phyloP scores from a whole-genome alignment of 768 basidiomycete genomes.

The Neoboletus magnificus region DNA sequence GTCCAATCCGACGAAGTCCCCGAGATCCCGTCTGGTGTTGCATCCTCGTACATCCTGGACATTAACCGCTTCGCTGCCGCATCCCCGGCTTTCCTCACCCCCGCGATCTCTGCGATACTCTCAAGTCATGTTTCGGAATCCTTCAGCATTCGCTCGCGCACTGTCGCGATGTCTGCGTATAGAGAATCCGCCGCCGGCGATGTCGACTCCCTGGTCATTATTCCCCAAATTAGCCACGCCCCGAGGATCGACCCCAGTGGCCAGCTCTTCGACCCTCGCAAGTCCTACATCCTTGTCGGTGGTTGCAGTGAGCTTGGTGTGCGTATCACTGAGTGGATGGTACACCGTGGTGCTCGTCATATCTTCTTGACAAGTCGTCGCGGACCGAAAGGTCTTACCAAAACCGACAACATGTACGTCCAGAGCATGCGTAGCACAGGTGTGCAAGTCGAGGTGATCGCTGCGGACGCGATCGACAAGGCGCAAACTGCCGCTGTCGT shows the following conservation, averaged over 20 bases:
- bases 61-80: slow-evolving; percentile 19
- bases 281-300: slow-evolving; percentile 21
- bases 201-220: slow-evolving; percentile 16
- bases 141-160: slow-evolving; percentile 8
- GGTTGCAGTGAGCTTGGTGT: slow-evolving; percentile 25
- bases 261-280: slow-evolving; percentile 31
- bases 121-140: slow-evolving; percentile 14
- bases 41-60: slow-evolving; percentile 19
- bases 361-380: slow-evolving; percentile 31
- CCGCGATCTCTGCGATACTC: slow-evolving; percentile 18
- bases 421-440: slow-evolving; percentile 22
- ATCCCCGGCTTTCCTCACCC: slow-evolving; percentile 18
- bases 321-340: slow-evolving; percentile 34
- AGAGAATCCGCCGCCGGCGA: neutral
- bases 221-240: slow-evolving; percentile 4
- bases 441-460: slow-evolving; percentile 26
- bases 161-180: slow-evolving; percentile 12
- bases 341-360: slow-evolving; percentile 30
- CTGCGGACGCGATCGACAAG: slow-evolving; percentile 25
- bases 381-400: slow-evolving; percentile 16
- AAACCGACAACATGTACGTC: slow-evolving; percentile 29
- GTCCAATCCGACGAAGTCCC: slow-evolving; percentile 13
- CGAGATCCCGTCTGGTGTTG: slow-evolving; percentile 18
- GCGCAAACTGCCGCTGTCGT: slow-evolving; percentile 24
- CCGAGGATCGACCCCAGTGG: slow-evolving; percentile 24